Conservation (phyloP, 345 rosid species). For the Moricandia arvensis region DNA sequence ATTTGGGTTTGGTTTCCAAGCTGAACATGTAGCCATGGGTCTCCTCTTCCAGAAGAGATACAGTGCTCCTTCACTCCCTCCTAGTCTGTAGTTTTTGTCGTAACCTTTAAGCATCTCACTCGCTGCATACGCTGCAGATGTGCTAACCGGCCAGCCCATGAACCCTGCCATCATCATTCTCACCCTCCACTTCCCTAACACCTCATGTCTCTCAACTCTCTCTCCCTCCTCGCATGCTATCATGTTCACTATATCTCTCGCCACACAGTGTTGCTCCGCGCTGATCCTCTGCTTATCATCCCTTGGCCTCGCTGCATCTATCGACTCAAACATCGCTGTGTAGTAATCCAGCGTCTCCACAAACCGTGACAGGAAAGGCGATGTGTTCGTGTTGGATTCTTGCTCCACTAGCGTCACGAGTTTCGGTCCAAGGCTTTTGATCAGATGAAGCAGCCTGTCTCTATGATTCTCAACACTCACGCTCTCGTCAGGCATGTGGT, state of each 20-base stretch:
- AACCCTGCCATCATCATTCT: slow-evolving; percentile 75
- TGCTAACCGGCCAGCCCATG: slow-evolving; percentile 42
- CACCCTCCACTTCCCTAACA: slow-evolving; percentile 67
- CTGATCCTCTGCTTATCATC: slow-evolving; percentile 66
- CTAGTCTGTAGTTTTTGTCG: slow-evolving; percentile 48
- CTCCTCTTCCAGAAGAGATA: slow-evolving; percentile 71
- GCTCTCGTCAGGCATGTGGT: slow-evolving; percentile 99
- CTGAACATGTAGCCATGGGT: slow-evolving; percentile 66
- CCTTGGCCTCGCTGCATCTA: slow-evolving; percentile 55
- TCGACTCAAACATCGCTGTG: slow-evolving; percentile 80
- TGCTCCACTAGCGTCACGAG: slow-evolving; percentile 75
- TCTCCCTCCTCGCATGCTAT: slow-evolving; percentile 77
- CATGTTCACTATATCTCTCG: slow-evolving; percentile 85
- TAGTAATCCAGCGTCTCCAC: slow-evolving; percentile 66
- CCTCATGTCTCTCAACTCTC: slow-evolving; percentile 87
- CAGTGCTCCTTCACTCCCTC: slow-evolving; percentile 53
- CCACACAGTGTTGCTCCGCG: slow-evolving; percentile 85
- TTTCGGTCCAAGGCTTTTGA: slow-evolving; percentile 79
- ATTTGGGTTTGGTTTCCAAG: slow-evolving; percentile 59
- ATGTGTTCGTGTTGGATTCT: slow-evolving; percentile 82
- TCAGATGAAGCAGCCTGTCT: slow-evolving; percentile 71
- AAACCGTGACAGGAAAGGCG: slow-evolving; percentile 64
- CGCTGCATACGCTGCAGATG: slow-evolving; percentile 42
- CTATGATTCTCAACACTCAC: slow-evolving; percentile 75
- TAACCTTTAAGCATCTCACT: slow-evolving; percentile 48